A percentile compares a stretch with the other conserved stretches of the same genome.
Evolutionary conservation across 1,284 basidiomycete species (phyloP).

Genomic region (Jaminaea rosea): DNA sequence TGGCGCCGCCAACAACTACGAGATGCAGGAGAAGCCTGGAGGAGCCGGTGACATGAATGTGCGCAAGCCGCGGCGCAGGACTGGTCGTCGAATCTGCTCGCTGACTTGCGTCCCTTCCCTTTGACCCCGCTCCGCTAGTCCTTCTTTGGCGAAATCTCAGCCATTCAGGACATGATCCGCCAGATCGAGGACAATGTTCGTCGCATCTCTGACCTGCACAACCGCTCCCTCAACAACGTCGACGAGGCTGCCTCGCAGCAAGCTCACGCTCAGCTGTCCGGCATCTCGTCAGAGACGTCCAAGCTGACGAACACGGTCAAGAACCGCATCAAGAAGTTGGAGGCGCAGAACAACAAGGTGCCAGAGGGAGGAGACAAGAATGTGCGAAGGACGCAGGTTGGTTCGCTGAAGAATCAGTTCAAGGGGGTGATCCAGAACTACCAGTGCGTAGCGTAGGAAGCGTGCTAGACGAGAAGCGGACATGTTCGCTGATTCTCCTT

Average conservation of each 20-base stretch:
- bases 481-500: no score
- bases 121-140: constrained; percentile 10
- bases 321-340: constrained; percentile 40
- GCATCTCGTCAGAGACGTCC: constrained; percentile 35
- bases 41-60: constrained; percentile 9
- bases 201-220: constrained; percentile 43
- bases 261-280: constrained; percentile 37
- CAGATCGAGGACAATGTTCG: constrained; percentile 43
- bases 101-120: constrained; percentile 8
- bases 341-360: constrained; percentile 28
- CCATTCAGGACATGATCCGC: constrained; percentile 42
- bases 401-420: constrained; percentile 50
- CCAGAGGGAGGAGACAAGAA: constrained; percentile 42
- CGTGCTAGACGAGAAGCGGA: no score
- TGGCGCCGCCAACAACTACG: constrained; percentile 8
- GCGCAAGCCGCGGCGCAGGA: background rate
- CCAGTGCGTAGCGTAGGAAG: no score
- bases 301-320: constrained; percentile 41
- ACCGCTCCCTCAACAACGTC: constrained; percentile 44
- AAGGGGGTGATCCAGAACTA: constrained; percentile 53
- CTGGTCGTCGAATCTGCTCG: background rate
- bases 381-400: constrained; percentile 53
- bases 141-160: constrained; percentile 41
- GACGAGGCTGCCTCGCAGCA: constrained; percentile 43
- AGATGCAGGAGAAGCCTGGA: constrained; percentile 9